Base-by-base conservation (phyloP, 495 filamentous ascomycete genomes). In the Aspergillus wentii region DNA sequence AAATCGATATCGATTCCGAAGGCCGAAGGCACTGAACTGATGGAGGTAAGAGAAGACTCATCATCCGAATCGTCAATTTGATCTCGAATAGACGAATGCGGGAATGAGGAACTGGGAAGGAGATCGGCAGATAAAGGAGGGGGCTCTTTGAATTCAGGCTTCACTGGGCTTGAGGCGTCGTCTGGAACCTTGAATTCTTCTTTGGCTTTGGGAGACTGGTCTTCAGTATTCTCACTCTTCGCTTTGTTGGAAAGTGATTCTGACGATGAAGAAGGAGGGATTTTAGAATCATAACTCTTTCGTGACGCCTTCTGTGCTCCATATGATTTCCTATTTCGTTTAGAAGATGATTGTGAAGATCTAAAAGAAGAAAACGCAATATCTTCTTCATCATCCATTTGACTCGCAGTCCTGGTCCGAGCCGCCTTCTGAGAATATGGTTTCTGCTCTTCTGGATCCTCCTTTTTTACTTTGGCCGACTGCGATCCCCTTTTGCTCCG, bases 171-270 rank as follows among this genome's bases (percentile, higher is more conserved):
- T 1, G 36, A 17, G 13, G 43, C 16, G 3, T 59, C 34, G 29
- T 61, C 38, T 3, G 65, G 53, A 5, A 59, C 34, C 26, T 54
- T 59, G 40, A 64, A 64, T 18, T 35, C 13, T 20, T 40, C 15
- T 34, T 40, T 15, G 33, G 30, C 29, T 30, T 43, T 13, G 3
- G 21, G 2, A 36, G 22, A 11, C 14, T 38, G 38, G 27, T 17
- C 15, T 38, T 33, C 11, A 17, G 11, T 21, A 9, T 35, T 19
- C 8, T 22, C 14, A 3, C 26, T 29, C 22, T n/a, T 9, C 14
- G 4, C 26, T 29, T 29, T n/a, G n/a, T n/a, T n/a, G n/a, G n/a
- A n/a, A n/a, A 31, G 33, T 7, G 43, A 41, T 8, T 51, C 43
- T 9, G 51, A 39, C 32, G 43, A 40, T 10, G 40, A 15, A n/a